phyloP scores from a whole-genome alignment of 1,284 basidiomycete species.

The Macrocystidia cucumis region DNA sequence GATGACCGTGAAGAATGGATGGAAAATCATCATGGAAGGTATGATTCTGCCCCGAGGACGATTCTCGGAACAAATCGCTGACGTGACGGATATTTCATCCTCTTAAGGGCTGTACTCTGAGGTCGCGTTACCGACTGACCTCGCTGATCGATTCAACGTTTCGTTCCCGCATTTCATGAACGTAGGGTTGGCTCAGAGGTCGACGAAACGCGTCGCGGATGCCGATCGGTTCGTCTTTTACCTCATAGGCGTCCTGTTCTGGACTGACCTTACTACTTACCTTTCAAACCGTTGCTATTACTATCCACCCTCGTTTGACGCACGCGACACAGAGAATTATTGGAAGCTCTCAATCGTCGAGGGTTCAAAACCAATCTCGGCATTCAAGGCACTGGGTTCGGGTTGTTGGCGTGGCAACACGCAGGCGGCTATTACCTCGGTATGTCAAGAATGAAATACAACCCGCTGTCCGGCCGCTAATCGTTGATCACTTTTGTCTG shows the following conservation, averaged over 20 bases:
- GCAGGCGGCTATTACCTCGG: slow-evolving; percentile 24
- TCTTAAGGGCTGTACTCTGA: slow-evolving; percentile 41
- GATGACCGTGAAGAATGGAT: slow-evolving; percentile 27
- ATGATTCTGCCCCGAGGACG: not conserved
- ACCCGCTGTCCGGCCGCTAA: not conserved
- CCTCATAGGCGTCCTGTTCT: not conserved
- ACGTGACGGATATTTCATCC: not conserved
- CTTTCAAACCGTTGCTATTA: not conserved
- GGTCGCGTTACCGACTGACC: slow-evolving; percentile 35
- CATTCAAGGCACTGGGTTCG: slow-evolving; percentile 40
- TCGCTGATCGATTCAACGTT: slow-evolving; percentile 40
- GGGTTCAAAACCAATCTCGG: slow-evolving; percentile 57
- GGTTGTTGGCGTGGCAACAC: slow-evolving; percentile 19
- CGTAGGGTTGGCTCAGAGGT: slow-evolving; percentile 33
- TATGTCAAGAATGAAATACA: slow-evolving; percentile 6
- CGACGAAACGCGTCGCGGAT: slow-evolving; percentile 38
- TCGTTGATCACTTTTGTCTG: not conserved
- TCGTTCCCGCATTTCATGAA: slow-evolving; percentile 34
- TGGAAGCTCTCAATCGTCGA: slow-evolving; percentile 45
- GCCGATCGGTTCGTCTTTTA: slow-evolving; percentile 38
- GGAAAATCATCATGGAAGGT: slow-evolving; percentile 21
- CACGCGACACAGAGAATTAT: slow-evolving; percentile 36
- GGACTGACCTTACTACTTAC: not conserved
- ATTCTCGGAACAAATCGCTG: slow-evolving; percentile 5
- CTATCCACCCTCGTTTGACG: not conserved